Base-by-base conservation (phyloP, 1,139 yeast species). In the Candida sp. region DNA sequence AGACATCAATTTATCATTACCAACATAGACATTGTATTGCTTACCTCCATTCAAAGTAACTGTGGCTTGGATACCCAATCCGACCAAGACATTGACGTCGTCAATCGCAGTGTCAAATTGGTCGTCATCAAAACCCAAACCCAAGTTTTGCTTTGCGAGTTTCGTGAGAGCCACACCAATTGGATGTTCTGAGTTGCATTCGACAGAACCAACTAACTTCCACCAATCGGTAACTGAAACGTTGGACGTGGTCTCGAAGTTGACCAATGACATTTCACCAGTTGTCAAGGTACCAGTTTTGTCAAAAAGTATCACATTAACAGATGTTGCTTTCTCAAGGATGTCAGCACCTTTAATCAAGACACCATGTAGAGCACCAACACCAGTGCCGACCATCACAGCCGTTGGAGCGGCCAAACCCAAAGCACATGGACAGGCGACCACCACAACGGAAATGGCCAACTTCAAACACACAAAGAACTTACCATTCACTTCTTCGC, bases 331-430 rank as follows among this genome's bases (percentile, higher is more conserved):
- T 49, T 75, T 80, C 65, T 96, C 99, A 55, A 96, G 79, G 9
- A 90, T 83, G 50, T 89, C 96, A 26, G 98, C 99, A 46, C 98
- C 97, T 69, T 94, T 94, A 61, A 96, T 89, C 50, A 96, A 76
- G 9, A 94, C 89, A 27, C 99, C 99, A 68, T 91, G 78, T 9
- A 83, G 71, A 0, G 99, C 98, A 35, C 97, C 98, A 30, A 91
- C 88, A 27, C 99, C 99, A 1, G 98, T 93, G 5, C 98, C 99
- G 4, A 94, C 99, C 98, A 94, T 93, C 3, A 96, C 90, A 0
- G 99, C 99, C 1, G 99, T 94, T 0, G 99, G 99, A 0, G 99
- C 96, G 7, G 98, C 98, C 48, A 94, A 77, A 1, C 99, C 99
- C 31, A 94, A 74, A 0, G 98, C 98, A 78, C 98, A 94, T 0